Evolutionary conservation across 768 basidiomycete genomes (phyloP), one percentile per base, ranked within the genome.

Genomic region (Russula virescens): DNA sequence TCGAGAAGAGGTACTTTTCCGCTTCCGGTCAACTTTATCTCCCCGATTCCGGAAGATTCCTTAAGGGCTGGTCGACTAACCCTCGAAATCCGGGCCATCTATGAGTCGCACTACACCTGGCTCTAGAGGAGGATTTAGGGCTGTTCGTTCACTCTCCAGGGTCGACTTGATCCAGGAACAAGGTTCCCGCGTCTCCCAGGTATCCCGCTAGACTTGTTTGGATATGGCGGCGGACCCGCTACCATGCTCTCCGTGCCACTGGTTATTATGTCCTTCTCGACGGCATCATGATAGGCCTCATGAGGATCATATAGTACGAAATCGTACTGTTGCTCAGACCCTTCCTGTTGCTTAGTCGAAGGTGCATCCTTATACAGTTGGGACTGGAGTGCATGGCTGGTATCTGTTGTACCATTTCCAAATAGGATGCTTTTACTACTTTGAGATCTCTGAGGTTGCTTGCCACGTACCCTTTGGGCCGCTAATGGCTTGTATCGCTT

Each of bases 401-500:
- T 49, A 28, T 31, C 48, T 18, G 35, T 14, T n/a, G 35, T 19
- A 7, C 34, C 21, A 21, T n/a, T 25, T 53, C 54, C 26, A 26
- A 25, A 9, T 43, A 11, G 38, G n/a, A 11, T 38, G 38, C n/a
- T 38, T 38, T 38, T 11, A 11, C 13, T 38, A 38, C 2, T 38
- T 11, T 13, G 13, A 43, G 14, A 18, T 28, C 25, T 40, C 25
- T 28, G 23, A 5, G 18, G 11, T 8, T 40, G 6, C 6, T 7
- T 11, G 0, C 35, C 21, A 25, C 54, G 9, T 55, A 55, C 42
- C 4, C 18, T 21, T 54, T 19, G 25, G 40, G 25, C 54, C 54
- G 54, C 38, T 55, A 23, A 55, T 55, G 25, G 54, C 54, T 43
- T 42, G 13, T 43, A 55, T 55, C 16, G 54, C 54, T 28, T 42